These are phyloP conservation scores for Solanum hybrid DNA, from an alignment of 305 asterid species.

Conservation along the genomic window DNA sequence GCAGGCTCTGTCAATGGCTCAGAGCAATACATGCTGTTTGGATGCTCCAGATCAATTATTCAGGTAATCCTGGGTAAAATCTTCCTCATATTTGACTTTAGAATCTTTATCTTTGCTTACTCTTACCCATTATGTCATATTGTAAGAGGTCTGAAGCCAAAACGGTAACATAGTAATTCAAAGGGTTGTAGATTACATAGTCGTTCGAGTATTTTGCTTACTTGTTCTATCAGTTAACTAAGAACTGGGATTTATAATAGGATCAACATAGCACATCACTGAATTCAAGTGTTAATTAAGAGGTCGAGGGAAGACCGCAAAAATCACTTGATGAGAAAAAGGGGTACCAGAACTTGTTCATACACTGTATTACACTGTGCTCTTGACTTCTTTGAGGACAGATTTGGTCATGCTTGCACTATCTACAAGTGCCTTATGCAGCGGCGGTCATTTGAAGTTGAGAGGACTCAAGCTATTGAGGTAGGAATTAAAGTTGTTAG, in stretches of 20 bases:
- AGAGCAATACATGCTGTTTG: constrained; percentile 51
- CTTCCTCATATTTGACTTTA: constrained; percentile 8
- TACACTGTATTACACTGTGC: constrained; percentile 81
- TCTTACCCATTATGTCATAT: constrained; percentile 13
- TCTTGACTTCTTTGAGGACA: constrained; percentile 75
- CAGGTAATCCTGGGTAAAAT: constrained; percentile 44
- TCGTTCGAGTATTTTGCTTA: constrained; percentile 23
- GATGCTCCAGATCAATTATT: constrained; percentile 74
- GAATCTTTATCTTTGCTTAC: constrained; percentile 5
- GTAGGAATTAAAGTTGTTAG: constrained; percentile 24
- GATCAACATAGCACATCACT: constrained; percentile 73
- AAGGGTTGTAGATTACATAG: constrained; percentile 1
- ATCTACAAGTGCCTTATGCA: constrained; percentile 92
- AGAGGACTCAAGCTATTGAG: constrained; percentile 88
- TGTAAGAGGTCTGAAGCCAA: constrained; percentile 71
- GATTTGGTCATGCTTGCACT: constrained; percentile 85
- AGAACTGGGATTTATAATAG: constrained; percentile 26
- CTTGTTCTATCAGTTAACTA: constrained; percentile 69
- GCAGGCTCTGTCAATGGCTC: constrained; percentile 89
- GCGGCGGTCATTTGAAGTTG: constrained; percentile 91
- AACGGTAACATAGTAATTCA: constrained; percentile 51
- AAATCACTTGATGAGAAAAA: constrained; percentile 84
- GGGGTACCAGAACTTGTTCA: constrained; percentile 88
- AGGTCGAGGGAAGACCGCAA: constrained; percentile 82
- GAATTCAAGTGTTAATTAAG: constrained; percentile 50